Percentiles rank a stretch among this genome's conserved stretches.
Evolutionary conservation across 1,284 basidiomycete genomes (phyloP).

Genomic region (Afroboletus lepidellus): DNA sequence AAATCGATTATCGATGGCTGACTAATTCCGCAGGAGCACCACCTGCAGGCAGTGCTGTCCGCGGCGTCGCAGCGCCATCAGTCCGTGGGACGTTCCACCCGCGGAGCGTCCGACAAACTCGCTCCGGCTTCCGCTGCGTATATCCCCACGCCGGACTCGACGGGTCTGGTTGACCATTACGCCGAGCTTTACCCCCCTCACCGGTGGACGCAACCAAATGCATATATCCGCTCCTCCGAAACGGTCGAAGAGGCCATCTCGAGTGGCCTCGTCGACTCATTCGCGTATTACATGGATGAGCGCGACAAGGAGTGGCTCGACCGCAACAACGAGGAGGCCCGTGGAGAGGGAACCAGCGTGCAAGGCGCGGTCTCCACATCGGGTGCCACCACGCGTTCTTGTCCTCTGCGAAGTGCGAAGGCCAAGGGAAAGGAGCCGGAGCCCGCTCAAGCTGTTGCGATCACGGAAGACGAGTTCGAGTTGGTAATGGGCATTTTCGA

Average conservation of each 20-base stretch:
- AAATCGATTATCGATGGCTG: conserved; percentile 60
- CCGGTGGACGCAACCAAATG: conserved; percentile 74
- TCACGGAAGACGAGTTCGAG: conserved; percentile 92
- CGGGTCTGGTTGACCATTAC: conserved; percentile 76
- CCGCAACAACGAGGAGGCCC: conserved; percentile 85
- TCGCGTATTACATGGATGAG: conserved; percentile 94
- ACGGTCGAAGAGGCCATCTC: conserved; percentile 80
- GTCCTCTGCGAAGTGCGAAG: conserved; percentile 65
- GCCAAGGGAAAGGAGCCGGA: conserved; percentile 80
- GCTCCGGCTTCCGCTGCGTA: conserved; percentile 58
- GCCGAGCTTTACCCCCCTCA: conserved; percentile 68
- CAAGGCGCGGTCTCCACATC: conserved; percentile 62
- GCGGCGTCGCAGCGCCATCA: conserved; percentile 65
- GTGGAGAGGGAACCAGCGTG: conserved; percentile 80
- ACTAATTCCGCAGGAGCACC: conserved; percentile 82
- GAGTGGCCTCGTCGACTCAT: conserved; percentile 61
- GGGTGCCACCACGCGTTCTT: conserved; percentile 47
- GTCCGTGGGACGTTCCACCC: conserved; percentile 41
- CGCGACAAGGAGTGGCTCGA: conserved; percentile 94
- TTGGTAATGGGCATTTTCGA: conserved; percentile 95
- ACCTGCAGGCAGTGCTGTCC: conserved; percentile 83
- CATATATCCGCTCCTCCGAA: conserved; percentile 84
- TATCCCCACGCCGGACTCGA: conserved; percentile 92
- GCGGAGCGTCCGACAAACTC: conserved; percentile 43
- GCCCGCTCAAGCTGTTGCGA: conserved; percentile 53